Conservation (phyloP, 371 early-diverging fungal species). For the Rhizomucor pusillus region DNA sequence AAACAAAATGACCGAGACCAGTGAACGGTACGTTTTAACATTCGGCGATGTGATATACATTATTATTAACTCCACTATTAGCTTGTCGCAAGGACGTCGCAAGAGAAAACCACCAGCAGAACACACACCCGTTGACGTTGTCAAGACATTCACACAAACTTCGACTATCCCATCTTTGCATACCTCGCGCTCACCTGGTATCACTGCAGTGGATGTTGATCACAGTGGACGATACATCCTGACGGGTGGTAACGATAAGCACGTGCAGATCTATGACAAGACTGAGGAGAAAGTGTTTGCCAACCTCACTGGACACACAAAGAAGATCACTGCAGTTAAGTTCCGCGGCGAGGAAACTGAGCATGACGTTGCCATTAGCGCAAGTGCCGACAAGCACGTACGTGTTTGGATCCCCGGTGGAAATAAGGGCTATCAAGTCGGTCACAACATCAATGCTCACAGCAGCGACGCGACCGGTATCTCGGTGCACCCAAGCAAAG, state of each 20-base stretch:
- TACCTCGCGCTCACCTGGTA: conserved; percentile 74
- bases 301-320: conserved; percentile 78
- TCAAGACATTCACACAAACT: conserved; percentile 58
- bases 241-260: conserved; percentile 83
- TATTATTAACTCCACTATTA: too few species aligned
- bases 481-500: conserved; percentile 74
- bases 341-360: conserved; percentile 61
- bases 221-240: conserved; percentile 60
- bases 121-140: conserved; percentile 64
- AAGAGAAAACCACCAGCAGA: conserved; percentile 86
- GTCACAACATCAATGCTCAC: conserved; percentile 64
- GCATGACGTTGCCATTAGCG: conserved; percentile 64
- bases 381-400: conserved; percentile 81
- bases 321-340: conserved; percentile 69
- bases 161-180: conserved; percentile 68
- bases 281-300: conserved; percentile 64
- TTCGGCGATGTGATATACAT: too few species aligned
- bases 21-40: conserved; percentile 54
- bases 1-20: conserved; percentile 58
- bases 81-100: conserved; percentile 71
- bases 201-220: conserved; percentile 71
- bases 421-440: conserved; percentile 49
- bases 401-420: conserved; percentile 67
- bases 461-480: conserved; percentile 70
- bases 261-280: conserved; percentile 67